Conservation (phyloP, 2,329 filamentous ascomycete genomes). For the Ilyonectria destructans region DNA sequence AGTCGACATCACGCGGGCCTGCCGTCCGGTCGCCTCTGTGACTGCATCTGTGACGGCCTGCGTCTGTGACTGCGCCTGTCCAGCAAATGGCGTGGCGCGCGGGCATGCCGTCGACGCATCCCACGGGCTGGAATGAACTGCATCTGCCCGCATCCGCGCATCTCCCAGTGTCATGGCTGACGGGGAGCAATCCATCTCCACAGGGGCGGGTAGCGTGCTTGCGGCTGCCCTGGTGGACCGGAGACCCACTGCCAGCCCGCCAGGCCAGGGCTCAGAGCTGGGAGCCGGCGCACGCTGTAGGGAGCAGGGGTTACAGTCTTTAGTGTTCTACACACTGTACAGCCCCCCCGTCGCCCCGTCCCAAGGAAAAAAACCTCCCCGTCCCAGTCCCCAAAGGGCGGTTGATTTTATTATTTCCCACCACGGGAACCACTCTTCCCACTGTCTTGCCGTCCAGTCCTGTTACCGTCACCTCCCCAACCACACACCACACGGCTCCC, state of each 20-base stretch:
- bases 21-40: slow-evolving; percentile 1
- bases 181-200: slow-evolving; percentile 29
- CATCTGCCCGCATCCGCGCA: slow-evolving; percentile 2
- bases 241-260: slow-evolving; percentile 20
- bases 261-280: slow-evolving; percentile 17
- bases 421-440: slow-evolving; percentile 44
- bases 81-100: slow-evolving; percentile 1
- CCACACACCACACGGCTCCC: slow-evolving; percentile 39
- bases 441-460: slow-evolving; percentile 22
- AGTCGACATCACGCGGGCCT: slow-evolving; percentile 6
- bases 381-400: slow-evolving; percentile 25
- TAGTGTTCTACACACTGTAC: slow-evolving; percentile 10
- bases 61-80: slow-evolving; percentile 7
- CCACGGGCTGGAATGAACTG: slow-evolving; percentile 12
- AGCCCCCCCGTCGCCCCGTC: slow-evolving; percentile 14
- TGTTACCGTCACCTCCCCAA: slow-evolving; percentile 26
- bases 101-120: neutral
- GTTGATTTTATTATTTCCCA: slow-evolving; percentile 38
- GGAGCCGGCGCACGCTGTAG: slow-evolving; percentile 4
- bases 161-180: slow-evolving; percentile 6
- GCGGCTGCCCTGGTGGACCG: slow-evolving; percentile 14
- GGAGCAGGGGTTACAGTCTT: slow-evolving; percentile 25
- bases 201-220: slow-evolving; percentile 18
- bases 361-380: slow-evolving; percentile 42
- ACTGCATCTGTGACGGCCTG: slow-evolving; percentile 3